Evolutionary conservation across 129 eudicot genomes (phyloP), one percentile per base, ranked within the genome.

Genomic region (Centaurea solstitialis): DNA sequence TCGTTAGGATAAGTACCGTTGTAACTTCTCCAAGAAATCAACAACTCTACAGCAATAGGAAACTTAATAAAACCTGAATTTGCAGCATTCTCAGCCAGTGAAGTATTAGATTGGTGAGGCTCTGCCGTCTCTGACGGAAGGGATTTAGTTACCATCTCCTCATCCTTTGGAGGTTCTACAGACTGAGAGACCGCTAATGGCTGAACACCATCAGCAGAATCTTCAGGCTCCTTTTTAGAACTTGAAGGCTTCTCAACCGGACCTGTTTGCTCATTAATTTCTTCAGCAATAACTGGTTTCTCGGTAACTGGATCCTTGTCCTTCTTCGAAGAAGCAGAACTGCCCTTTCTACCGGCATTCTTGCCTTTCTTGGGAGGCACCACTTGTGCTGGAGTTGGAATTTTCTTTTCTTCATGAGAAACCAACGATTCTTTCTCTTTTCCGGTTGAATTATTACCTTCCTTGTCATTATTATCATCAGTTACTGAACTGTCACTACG

Each of bases 131-230:
- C 91, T 37, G 92, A 39, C 21, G 57, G 72, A 59, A 53, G 75
- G 43, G 79, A 75, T 64, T 75, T 28, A 33, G 88, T 47, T 69
- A 40, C 24, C 85, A 85, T 83, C 74, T 74, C 88, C 73, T 75
- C 92, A 76, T 89, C 91, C 73, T 89, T 88, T 21, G 71, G 69
- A 77, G 86, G 86, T 68, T 80, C 89, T 74, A 73, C 40, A 65
- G 83, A 75, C 73, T 85, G 78, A 79, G 90, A 72, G 72, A 76
- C 71, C 68, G 41, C 81, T 66, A 50, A 81, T n/a, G 67, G 72
- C 9, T 79, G 64, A 67, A 66, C 83, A 24, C 76, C 82, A 74
- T 75, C 75, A 26, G 10, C 74, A 30, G 70, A 28, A 72, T 84
- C 88, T 68, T 71, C 88, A 38, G 93, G 66, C 73, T 83, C 91